Evolutionary conservation across 202 grass and related monocot genomes (phyloP), one percentile per base, ranked within the genome.

Genomic region (Elaeis oleifera): DNA sequence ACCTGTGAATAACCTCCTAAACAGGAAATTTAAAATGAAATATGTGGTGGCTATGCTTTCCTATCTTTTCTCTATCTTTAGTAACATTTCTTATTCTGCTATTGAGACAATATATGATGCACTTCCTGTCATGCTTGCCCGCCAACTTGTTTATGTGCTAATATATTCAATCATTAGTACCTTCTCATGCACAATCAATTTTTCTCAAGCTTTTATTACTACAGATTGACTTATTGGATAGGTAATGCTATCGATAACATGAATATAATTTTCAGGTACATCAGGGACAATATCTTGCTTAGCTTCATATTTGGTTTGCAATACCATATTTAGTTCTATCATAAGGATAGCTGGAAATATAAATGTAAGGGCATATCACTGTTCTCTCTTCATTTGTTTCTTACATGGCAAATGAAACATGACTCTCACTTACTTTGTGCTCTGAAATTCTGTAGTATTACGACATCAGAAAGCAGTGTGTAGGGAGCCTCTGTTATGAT

Each of bases 291-390:
- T 84, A 64, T 73, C 86, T 64, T 96, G 90, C 63, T 60, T 96
- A 67, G 84, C 79, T 0, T 83, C 90, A 6, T 88, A 90, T 72
- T 18, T 95, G 76, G 81, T 90, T 78, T 96, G 90, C 64, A 90
- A 90, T 63, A 68, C 64, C 50, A 96, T 96, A 77, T 96, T 96
- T 79, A 78, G 59, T 75, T 82, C 78, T 20, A 96, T 96, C 64
- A 58, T 78, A 58, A 58, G 1, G 22, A 88, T 96, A 72, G 85
- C 83, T 50, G 87, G 90, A 59, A 81, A 8, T 16, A 81, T 69
- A 85, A 95, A 95, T 85, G 90, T 95, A 82, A 19, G 78, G 18
- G 20, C 58, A 51, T 24, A 53, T 39, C 60, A 22, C 29, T 54
- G 9, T 31, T 4, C 58, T 36, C 58, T 36, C 22, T 49, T 56